These are phyloP conservation scores for Striga hermonthica DNA, from an alignment of 305 asterid species.

Conservation along the genomic window DNA sequence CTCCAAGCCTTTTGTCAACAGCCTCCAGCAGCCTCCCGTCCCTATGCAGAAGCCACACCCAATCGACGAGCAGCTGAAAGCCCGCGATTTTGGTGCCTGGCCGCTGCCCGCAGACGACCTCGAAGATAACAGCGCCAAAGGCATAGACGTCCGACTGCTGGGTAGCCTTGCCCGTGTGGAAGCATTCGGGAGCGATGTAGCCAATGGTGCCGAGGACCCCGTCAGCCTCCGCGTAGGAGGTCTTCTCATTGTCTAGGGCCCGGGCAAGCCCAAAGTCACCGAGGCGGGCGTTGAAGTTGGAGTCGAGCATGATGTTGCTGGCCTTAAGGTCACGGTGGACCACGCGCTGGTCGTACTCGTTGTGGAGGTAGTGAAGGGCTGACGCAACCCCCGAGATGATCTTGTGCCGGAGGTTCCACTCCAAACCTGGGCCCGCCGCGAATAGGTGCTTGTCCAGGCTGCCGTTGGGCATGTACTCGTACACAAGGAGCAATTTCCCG, in stretches of 20 bases:
- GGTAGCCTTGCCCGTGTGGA: constrained; percentile 88
- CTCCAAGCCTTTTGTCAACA: constrained; percentile 58
- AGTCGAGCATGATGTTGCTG: constrained; percentile 89
- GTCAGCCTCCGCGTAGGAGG: constrained; percentile 80
- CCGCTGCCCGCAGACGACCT: constrained; percentile 65
- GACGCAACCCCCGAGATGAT: constrained; percentile 77
- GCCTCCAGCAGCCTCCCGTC: constrained; percentile 65
- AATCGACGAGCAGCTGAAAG: constrained; percentile 61
- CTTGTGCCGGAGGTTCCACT: constrained; percentile 65
- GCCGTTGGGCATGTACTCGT: constrained; percentile 93
- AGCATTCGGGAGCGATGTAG: constrained; percentile 93
- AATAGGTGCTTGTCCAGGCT: constrained; percentile 87
- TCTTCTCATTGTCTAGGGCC: constrained; percentile 73
- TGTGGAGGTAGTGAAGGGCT: constrained; percentile 86
- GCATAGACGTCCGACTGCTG: constrained; percentile 81
- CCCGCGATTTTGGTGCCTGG: constrained; percentile 62
- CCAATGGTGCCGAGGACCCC: constrained; percentile 87
- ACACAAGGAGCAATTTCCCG: constrained; percentile 73
- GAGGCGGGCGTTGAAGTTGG: constrained; percentile 72
- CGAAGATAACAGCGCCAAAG: constrained; percentile 78
- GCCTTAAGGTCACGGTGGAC: constrained; percentile 91
- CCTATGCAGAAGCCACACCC: constrained; percentile 89
- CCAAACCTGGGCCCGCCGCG: constrained; percentile 43
- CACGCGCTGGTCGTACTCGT: constrained; percentile 77
- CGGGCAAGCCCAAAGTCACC: constrained; percentile 96